Evolutionary conservation across 192 early-diverging fungal species (phyloP).

Genomic region (Podochytrium sp.): DNA sequence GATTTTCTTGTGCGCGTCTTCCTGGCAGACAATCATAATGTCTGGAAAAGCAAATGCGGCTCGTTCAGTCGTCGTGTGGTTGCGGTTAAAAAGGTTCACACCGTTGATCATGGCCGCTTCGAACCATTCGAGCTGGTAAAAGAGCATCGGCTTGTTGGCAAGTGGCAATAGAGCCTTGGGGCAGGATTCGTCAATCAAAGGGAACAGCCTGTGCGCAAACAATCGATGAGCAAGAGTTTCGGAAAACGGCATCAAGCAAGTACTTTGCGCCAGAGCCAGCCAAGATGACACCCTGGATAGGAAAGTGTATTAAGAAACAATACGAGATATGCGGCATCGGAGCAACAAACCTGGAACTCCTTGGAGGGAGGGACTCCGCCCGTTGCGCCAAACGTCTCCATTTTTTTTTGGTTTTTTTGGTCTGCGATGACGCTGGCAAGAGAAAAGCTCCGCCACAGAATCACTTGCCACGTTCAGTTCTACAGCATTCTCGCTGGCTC

Average conservation of each 20-base stretch:
- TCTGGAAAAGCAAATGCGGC: slow-evolving; percentile 50
- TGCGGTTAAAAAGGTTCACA: background rate
- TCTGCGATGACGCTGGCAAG: too few species aligned
- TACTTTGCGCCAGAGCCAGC: slow-evolving; percentile 27
- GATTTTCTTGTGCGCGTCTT: slow-evolving; percentile 72
- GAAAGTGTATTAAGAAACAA: background rate
- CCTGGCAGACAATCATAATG: slow-evolving; percentile 73
- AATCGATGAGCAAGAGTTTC: background rate
- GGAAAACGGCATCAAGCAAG: background rate
- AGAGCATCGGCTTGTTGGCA: slow-evolving; percentile 93
- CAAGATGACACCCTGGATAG: slow-evolving; percentile 30
- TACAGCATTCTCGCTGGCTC: too few species aligned
- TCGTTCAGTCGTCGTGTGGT: background rate
- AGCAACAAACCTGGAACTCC: slow-evolving; percentile 13
- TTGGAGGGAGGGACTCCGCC: background rate
- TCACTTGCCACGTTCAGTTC: too few species aligned
- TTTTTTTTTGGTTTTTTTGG: background rate
- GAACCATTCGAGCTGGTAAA: slow-evolving; percentile 92
- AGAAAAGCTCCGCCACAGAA: too few species aligned
- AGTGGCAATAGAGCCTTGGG: slow-evolving; percentile 95
- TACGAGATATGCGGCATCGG: background rate
- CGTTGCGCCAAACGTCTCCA: background rate
- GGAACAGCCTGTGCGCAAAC: slow-evolving; percentile 30
- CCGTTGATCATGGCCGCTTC: slow-evolving; percentile 76
- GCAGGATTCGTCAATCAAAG: slow-evolving; percentile 73